Evolutionary conservation across 2,329 filamentous ascomycete genomes (phyloP), one percentile per base, ranked within the genome.

Genomic region (Sporothrix dimorphospora): DNA sequence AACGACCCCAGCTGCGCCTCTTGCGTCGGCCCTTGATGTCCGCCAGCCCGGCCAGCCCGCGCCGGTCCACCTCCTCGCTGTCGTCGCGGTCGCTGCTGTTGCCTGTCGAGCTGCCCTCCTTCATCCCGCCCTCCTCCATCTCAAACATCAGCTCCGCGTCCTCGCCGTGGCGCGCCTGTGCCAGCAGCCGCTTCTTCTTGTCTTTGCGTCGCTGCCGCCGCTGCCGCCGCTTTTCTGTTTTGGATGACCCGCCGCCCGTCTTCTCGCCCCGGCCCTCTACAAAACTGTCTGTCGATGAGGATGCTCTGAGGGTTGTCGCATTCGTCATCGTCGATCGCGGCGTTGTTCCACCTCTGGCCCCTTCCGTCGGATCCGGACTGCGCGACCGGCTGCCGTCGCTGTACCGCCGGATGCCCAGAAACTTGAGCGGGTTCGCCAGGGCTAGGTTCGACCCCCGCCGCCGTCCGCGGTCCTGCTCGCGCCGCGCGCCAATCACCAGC

Each of bases 91-190:
- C 83, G 83, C 86, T 89, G 80, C 87, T 90, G 0, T 87, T 85
- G 47, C 88, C 88, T 0, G 88, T 90, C 6, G 84, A 85, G 78
- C 87, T 92, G 70, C 91, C 90, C 65, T 91, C 89, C 73, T 86
- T 89, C 78, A 92, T 87, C 2, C 86, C 88, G 1, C 94, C 93
- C 79, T 94, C 91, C 81, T 98, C 94, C 91, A 95, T 93, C 82
- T 96, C 92, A 80, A 93, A 94, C 90, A 97, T 93, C 77, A 97
- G 83, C 80, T 90, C 88, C 49, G 91, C 90, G 75, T 93, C 89
- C 78, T 93, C 92, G 71, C 90, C 90, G 73, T 89, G 80, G 34
- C 83, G 83, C 4, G 88, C 88, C 69, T 87, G 83, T 71, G 84
- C 82, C 76, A 85, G 81, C 78, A 87, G 79, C 75, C 81, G 83